A percentile compares a stretch with the other conserved stretches of the same genome.
phyloP scores from a whole-genome alignment of 2,329 filamentous ascomycete genomes.

The Graphilbum sp. region DNA sequence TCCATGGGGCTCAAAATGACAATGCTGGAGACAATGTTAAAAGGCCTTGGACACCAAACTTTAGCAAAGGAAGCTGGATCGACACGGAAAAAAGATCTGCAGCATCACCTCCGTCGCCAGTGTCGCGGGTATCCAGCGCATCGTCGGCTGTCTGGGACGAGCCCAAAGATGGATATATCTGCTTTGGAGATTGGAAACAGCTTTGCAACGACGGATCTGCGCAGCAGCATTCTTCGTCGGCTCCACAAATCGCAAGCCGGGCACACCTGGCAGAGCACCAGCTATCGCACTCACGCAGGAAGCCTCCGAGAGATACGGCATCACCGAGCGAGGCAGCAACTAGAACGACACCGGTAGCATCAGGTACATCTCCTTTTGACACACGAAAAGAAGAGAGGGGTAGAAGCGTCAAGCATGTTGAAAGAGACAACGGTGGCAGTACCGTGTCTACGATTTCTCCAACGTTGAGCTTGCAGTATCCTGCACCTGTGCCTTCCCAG shows the following conservation, averaged over 20 bases:
- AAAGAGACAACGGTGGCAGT: background rate
- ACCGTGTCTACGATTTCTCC: constrained; percentile 1
- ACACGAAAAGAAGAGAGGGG: too few relatives aligned
- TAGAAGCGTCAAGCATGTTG: too few relatives aligned
- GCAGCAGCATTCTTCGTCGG: background rate
- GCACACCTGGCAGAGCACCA: too few relatives aligned
- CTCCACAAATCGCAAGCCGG: too few relatives aligned
- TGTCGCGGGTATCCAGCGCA: background rate
- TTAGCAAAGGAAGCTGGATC: background rate
- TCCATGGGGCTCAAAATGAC: background rate
- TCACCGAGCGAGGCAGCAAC: too few relatives aligned
- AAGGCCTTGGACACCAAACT: background rate
- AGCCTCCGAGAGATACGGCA: too few relatives aligned
- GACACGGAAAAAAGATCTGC: too few relatives aligned
- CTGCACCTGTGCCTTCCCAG: constrained; percentile 8
- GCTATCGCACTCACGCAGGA: too few relatives aligned
- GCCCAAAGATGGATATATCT: constrained; percentile 2
- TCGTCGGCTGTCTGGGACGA: too few relatives aligned
- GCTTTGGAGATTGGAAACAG: constrained; percentile 5
- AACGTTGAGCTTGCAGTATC: constrained; percentile 1
- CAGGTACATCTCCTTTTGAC: too few relatives aligned
- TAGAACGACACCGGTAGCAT: too few relatives aligned
- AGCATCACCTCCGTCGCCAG: background rate
- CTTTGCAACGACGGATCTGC: constrained; percentile 1
- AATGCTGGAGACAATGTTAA: too few relatives aligned